Evolutionary conservation across 768 basidiomycete genomes (phyloP), one percentile per base, ranked within the genome.

Genomic region (Hypsizygus marmoreus): DNA sequence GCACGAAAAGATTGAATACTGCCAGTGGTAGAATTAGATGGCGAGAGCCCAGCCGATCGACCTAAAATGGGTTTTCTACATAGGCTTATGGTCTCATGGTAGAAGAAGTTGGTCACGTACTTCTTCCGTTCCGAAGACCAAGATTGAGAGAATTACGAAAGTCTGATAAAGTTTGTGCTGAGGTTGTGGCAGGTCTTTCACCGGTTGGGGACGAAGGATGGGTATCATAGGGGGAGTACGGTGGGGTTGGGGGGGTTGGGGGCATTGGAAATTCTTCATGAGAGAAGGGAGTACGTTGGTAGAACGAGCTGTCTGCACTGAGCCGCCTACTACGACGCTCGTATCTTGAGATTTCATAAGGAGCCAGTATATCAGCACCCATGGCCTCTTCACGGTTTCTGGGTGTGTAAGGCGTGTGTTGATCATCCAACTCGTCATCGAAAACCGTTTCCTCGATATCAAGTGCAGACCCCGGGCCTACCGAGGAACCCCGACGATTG

Each of bases 381-480:
- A 32, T 19, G 32, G 26, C 12, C 28, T 43, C 39, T 35, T 43
- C 45, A 17, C 35, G 28, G 24, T 45, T 50, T 43, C 45, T 57
- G 34, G 28, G 55, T 29, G 13, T 45, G 32, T 39, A 46, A 43
- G 54, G 36, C 13, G 41, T 49, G 22, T 41, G 43, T 29, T 53
- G 50, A 24, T 54, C 53, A n/a, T 60, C 57, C 46, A 53, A 65
- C 51, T 63, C 63, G 30, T 61, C n/a, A n/a, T n/a, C n/a, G n/a
- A n/a, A 66, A 26, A 70, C 70, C 33, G 72, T 65, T 29, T 56
- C 40, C 17, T 49, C 43, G 26, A 42, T 38, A 28, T 59, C 50
- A 38, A 72, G 67, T 4, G 71, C 57, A 13, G 72, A 58, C 14
- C 76, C 75, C 3, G 76, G 72, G 11, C 81, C 73, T 70, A 82